Evolutionary conservation across 179 eudicot genomes (phyloP).

Genomic region (Gypsophila paniculata): DNA sequence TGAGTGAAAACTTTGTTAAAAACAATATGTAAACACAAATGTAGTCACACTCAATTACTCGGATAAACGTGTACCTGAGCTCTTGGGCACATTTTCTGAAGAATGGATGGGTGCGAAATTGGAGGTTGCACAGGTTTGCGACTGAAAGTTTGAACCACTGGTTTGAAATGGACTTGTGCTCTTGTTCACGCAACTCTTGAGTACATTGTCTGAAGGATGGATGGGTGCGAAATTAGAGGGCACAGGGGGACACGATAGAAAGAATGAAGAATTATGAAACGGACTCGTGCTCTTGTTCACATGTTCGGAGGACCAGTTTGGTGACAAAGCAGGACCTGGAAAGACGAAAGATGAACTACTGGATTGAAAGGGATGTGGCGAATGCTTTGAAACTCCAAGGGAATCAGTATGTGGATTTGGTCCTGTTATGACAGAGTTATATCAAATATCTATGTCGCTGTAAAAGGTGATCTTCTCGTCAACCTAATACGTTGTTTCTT

Average conservation of each 20-base stretch:
- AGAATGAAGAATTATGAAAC: too few relatives aligned
- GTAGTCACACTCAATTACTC: neutral
- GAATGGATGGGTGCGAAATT: neutral
- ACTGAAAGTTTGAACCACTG: neutral
- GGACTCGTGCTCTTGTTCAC: neutral
- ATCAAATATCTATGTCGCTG: neutral
- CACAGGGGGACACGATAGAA: too few relatives aligned
- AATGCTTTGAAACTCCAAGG: neutral
- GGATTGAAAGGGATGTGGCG: neutral
- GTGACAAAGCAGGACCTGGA: neutral
- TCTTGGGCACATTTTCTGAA: neutral
- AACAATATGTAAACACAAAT: neutral
- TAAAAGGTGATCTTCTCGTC: too few relatives aligned
- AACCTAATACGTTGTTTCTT: too few relatives aligned
- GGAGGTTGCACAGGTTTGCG: neutral
- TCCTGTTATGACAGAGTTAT: slow-evolving; percentile 11
- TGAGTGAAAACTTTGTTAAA: neutral
- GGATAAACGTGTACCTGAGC: slow-evolving; percentile 4
- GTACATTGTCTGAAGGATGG: too few relatives aligned
- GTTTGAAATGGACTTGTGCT: neutral
- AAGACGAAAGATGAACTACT: neutral
- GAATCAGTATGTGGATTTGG: neutral
- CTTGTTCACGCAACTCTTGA: neutral
- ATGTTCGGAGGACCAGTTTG: neutral
- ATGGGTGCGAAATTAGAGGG: too few relatives aligned